Evolutionary conservation across 352 stramenopile species (phyloP), one percentile per base, ranked within the genome.

Genomic region (Phytophthora citricola): DNA sequence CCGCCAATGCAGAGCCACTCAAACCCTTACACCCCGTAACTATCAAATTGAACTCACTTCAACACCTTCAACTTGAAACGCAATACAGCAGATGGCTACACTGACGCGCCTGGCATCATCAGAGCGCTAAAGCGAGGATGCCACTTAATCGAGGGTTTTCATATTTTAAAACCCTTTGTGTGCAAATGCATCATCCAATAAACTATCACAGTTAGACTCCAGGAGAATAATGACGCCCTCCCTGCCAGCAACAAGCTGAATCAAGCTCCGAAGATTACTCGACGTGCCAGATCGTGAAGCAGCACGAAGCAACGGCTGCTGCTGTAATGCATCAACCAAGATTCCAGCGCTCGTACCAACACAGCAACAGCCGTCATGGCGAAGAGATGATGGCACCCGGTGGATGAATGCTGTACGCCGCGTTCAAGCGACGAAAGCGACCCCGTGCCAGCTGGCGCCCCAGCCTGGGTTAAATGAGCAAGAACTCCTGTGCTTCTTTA

Each of bases 281-380:
- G 27, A 89, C 83, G 34, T 81, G 60, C 87, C 22, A 87, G 17
- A 20, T 20, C 17, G 17, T 97, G 77, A 76, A 81, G 58, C 17
- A 20, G 17, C 17, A 20, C 53, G 68, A 36, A 31, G 27, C 27
- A 31, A 31, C 27, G 27, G 5, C 84, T 86, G 9, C 66, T 97
- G 40, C 58, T 89, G 26, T 94, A 94, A 51, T 94, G 87, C 61
- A 96, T 97, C 50, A 73, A 76, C 50, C 87, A 97, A 66, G 90
- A 90, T 94, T 94, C 71, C 86, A 93, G 50, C 66, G 92, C n/a
- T 94, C 17, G 17, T 20, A 20, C 17, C 17, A 20, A 20, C 86
- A 29, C 92, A 79, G 57, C 15, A 46, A 39, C 45, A 34, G 43
- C 15, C 41, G 50, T 46, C 46, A 44, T 5, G 12, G 17, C n/a